A percentile compares a stretch with the other conserved stretches of the same genome.
These are phyloP conservation scores for Marasmius fiardii DNA, from an alignment of 1,284 basidiomycete genomes.

Conservation along the genomic window DNA sequence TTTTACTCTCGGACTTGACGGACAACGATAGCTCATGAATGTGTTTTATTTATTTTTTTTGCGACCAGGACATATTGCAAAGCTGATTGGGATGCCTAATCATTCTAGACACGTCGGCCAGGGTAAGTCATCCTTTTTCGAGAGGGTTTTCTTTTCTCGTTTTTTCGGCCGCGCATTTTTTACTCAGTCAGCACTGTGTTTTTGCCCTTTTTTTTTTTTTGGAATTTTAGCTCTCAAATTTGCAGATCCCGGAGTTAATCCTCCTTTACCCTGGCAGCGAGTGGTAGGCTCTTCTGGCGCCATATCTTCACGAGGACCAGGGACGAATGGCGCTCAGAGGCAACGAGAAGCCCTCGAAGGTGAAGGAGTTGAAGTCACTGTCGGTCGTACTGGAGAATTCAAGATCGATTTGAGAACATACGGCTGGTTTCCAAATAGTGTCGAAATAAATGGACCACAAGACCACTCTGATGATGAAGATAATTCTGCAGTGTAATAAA, in stretches of 20 bases:
- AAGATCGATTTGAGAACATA: slow-evolving; percentile 34
- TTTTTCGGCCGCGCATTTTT: not conserved
- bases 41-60: no score
- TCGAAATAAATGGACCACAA: not conserved
- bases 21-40: not conserved
- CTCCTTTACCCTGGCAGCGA: slow-evolving; percentile 71
- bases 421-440: slow-evolving; percentile 41
- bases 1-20: not conserved
- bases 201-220: not conserved
- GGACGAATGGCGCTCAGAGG: slow-evolving; percentile 54
- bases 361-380: slow-evolving; percentile 67
- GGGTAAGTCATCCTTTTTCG: slow-evolving; percentile 42
- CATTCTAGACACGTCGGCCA: slow-evolving; percentile 85
- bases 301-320: slow-evolving; percentile 82
- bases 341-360: slow-evolving; percentile 65
- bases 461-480: not conserved
- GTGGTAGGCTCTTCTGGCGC: slow-evolving; percentile 63
- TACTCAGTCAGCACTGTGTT: no score
- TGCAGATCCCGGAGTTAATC: slow-evolving; percentile 51
- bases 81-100: slow-evolving; percentile 77
- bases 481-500: no score
- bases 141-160: slow-evolving; percentile 6
- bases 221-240: slow-evolving; percentile 59
- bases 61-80: slow-evolving; percentile 73
- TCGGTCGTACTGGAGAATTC: slow-evolving; percentile 38